Evolutionary conservation across 2,329 filamentous ascomycete genomes (phyloP).

Genomic region (Myriosclerotinia duriaeana): DNA sequence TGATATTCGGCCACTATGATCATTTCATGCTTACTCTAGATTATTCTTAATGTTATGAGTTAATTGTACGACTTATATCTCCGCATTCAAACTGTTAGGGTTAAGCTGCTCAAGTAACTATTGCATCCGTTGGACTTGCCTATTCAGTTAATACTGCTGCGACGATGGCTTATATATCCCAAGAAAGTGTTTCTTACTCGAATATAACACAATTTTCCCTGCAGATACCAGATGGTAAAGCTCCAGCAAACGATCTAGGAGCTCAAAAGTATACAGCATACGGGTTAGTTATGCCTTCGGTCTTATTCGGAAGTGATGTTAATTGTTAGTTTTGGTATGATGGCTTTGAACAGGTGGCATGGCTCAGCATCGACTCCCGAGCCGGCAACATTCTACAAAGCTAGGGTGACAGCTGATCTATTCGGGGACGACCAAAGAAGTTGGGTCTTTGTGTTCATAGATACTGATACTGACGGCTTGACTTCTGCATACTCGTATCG

Average conservation of each 20-base stretch:
- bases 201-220: background rate
- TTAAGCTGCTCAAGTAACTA: background rate
- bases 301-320: background rate
- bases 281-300: background rate
- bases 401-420: background rate
- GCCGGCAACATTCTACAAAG: background rate
- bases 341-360: background rate
- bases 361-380: no score
- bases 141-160: background rate
- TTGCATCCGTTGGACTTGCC: background rate
- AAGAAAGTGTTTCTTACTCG: background rate
- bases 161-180: background rate
- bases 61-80: no score
- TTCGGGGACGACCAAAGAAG: background rate
- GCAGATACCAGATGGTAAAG: background rate
- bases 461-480: background rate
- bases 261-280: background rate
- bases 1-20: no score
- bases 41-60: no score
- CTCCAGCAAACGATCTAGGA: background rate
- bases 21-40: no score
- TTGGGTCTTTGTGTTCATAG: slow-evolving; percentile 3
- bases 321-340: background rate
- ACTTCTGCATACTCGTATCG: background rate
- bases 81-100: background rate